phyloP scores from a whole-genome alignment of 495 filamentous ascomycete genomes.

The Hypomontagnella submonticulosa region DNA sequence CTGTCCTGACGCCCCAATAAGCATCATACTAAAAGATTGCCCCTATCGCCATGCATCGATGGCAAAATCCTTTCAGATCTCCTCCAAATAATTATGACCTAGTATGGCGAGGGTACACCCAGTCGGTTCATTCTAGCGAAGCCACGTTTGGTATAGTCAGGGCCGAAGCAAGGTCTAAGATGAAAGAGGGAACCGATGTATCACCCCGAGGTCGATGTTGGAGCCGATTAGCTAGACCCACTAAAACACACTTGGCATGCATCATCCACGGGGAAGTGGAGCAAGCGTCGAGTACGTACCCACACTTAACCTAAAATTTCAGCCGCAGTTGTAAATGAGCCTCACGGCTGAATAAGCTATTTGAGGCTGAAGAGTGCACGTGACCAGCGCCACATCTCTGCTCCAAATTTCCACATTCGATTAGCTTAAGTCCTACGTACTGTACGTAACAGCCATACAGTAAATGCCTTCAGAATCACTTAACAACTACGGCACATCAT shows the following conservation, averaged over 20 bases:
- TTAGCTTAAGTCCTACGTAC: background rate
- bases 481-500: constrained; percentile 16
- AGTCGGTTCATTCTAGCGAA: background rate
- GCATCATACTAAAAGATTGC: too few relatives aligned
- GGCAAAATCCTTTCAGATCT: constrained; percentile 21
- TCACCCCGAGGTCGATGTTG: background rate
- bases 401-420: background rate
- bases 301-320: constrained; percentile 17
- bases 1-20: too few relatives aligned
- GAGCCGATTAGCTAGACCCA: constrained; percentile 7
- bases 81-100: constrained; percentile 12
- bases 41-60: constrained; percentile 7
- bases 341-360: constrained; percentile 22
- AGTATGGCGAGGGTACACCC: constrained; percentile 24
- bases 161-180: background rate
- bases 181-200: constrained; percentile 9
- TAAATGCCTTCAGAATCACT: too few relatives aligned
- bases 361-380: constrained; percentile 30
- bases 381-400: constrained; percentile 27
- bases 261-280: constrained; percentile 40
- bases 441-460: too few relatives aligned
- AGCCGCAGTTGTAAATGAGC: constrained; percentile 32
- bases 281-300: constrained; percentile 7
- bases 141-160: constrained; percentile 8
- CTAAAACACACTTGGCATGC: constrained; percentile 30